These are phyloP conservation scores for Stenogyne calaminthoides DNA, from an alignment of 305 asterid species.

Conservation along the genomic window DNA sequence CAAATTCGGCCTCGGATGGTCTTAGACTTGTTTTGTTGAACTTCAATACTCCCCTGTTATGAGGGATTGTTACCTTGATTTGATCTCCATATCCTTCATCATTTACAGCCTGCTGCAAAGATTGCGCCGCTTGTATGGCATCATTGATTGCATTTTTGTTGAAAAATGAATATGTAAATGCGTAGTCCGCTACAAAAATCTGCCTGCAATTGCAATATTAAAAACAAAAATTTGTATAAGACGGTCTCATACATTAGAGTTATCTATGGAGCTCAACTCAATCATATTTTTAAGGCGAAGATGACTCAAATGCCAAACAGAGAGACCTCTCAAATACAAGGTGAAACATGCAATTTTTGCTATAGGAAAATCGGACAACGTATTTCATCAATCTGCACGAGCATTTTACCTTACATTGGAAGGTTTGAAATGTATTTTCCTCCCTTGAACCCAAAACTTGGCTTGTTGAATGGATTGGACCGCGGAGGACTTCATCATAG, in stretches of 20 bases:
- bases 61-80: neutral
- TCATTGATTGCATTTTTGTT: neutral
- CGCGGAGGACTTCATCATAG: accelerated
- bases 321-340: too few species aligned
- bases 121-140: neutral
- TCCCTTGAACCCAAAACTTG: neutral
- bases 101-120: neutral
- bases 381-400: neutral
- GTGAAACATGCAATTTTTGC: neutral
- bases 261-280: neutral
- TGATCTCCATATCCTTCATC: neutral
- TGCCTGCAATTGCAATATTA: neutral
- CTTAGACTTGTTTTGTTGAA: neutral
- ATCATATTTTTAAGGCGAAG: too few species aligned
- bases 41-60: neutral
- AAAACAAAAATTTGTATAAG: slow-evolving; percentile 42
- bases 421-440: neutral
- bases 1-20: neutral
- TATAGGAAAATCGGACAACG: neutral
- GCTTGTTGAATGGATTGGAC: neutral
- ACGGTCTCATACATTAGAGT: neutral
- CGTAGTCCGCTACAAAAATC: neutral
- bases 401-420: slow-evolving; percentile 17
- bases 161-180: neutral
- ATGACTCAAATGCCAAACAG: neutral